Evolutionary conservation across 768 basidiomycete species (phyloP).

Genomic region (Lenzites betulinus): DNA sequence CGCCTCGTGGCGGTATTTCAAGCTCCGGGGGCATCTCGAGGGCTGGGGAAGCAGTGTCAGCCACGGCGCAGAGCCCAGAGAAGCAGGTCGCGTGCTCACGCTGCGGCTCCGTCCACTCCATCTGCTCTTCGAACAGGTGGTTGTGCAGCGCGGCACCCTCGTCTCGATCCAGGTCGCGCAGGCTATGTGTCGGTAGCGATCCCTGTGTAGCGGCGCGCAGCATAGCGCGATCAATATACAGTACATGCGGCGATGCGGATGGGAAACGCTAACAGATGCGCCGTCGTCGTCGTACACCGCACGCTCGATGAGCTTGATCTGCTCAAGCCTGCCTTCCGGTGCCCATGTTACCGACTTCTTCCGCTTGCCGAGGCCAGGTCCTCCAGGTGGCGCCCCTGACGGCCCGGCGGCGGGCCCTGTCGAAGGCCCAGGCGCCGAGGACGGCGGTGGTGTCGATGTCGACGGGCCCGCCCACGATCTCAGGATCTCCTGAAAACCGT

Average conservation of each 20-base stretch:
- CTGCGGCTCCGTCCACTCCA: conserved; percentile 84
- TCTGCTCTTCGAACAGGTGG: conserved; percentile 80
- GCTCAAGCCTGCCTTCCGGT: conserved; percentile 70
- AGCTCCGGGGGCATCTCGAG: conserved; percentile 64
- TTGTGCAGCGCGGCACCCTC: conserved; percentile 86
- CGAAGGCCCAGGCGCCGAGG: background rate
- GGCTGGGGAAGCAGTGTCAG: conserved; percentile 43
- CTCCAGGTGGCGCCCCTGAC: too few relatives aligned
- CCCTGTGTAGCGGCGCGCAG: conserved; percentile 57
- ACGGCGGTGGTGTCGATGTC: background rate
- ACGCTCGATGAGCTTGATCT: conserved; percentile 78
- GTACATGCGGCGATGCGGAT: conserved; percentile 41
- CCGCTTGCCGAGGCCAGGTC: conserved; percentile 48
- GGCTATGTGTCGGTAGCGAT: conserved; percentile 65
- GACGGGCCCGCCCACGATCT: conserved; percentile 62
- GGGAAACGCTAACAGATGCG: conserved; percentile 73
- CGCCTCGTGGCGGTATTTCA: conserved; percentile 58
- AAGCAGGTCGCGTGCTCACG: conserved; percentile 50
- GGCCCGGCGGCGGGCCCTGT: background rate
- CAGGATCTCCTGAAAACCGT: conserved; percentile 83
- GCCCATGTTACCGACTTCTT: conserved; percentile 83
- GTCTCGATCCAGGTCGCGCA: conserved; percentile 85
- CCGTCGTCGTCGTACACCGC: conserved; percentile 90
- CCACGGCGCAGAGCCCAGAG: conserved; percentile 14
- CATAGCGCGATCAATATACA: conserved; percentile 52